Base-by-base conservation (phyloP, 441 rosid species). In the Bocquillonia castaneifolia region DNA sequence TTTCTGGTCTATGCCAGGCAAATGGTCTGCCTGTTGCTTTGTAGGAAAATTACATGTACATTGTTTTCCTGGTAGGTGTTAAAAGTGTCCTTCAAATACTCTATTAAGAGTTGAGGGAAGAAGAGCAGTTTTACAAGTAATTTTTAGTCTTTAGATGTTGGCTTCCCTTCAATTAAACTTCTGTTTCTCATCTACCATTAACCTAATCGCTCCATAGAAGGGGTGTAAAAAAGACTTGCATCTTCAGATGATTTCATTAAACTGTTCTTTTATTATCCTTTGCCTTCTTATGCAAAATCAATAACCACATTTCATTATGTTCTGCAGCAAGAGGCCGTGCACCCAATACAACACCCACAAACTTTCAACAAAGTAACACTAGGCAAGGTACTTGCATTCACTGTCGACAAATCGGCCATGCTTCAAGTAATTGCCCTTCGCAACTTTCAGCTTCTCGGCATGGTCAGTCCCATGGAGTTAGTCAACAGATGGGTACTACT, bases 391-490 rank as follows among this genome's bases (percentile, higher is more conserved):
- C 75, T 64, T 93, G 99, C 80, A 62, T 71, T 50, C 83, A 86
- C 76, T 94, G 99, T 79, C 87, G 83, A 74, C 97, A 86, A 72
- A 68, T 76, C 59, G 93, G 99, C 57, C 99, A 94, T 84, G 70
- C 85, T 72, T 86, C 93, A 58, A 74, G 72, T 54, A 79, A 81
- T 72, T 94, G 97, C 69, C 99, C 93, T 59, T 84, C 88, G 31
- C 87, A 76, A 60, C 39, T 14, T 55, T 70, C 91, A 57, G 81
- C 83, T 72, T 52, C 80, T 51, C 84, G 73, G 68, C 82, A 61
- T 76, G 74, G 78, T 82, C 81, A 72, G 59, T 37, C 85, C 66
- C 77, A 37, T 56, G 81, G 79, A 70, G 71, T 56, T 61, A 79
- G 74, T 76, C 77, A 72, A 69, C 83, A 79, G 76, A 77, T 63